Base-by-base conservation (phyloP, 257 asterid genomes). In the Solanum gracilifrons region DNA sequence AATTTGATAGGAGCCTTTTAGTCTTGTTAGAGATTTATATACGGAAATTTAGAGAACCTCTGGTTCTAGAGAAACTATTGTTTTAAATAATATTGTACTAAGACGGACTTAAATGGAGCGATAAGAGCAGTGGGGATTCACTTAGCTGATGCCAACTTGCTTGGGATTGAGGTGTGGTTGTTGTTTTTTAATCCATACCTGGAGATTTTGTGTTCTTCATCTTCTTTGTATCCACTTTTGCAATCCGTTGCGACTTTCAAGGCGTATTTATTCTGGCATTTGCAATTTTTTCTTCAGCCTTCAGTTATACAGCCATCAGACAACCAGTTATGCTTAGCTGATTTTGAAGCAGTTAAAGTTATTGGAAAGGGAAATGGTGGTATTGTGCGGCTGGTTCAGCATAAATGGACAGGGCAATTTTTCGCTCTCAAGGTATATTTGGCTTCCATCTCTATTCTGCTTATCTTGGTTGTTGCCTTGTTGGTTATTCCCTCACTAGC, bases 301-400 rank as follows among this genome's bases (percentile, higher is more conserved):
- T 75, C 96, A 69, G 93, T 95, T 83, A 95, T 95, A 89, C 96
- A 91, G 85, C 98, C 99, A 46, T 90, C 95, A 13, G 99, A 97
- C 89, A 95, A 93, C 92, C 99, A 95, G 93, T 91, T 97, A 92
- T 92, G 98, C 92, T 92, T 97, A 91, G 98, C 98, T 1, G 99
- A 97, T 90, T 97, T 97, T 87, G 99, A 97, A 80, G 98, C 98
- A 32, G 94, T 95, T 77, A 92, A 93, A 95, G 98, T 97, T 88
- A 95, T 97, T 75, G 99, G 99, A 71, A 95, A 97, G 91, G 99
- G 99, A 85, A 95, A 92, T 86, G 98, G 99, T 13, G 99, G 99
- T 60, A 93, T 95, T 83, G 99, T 97, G 83, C 97, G 95, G 33
- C 87, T 97, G 93, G 99, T 97, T 89, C 99, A 95, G 80, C 99